phyloP scores from a whole-genome alignment of 2,329 filamentous ascomycete species.

The Blastomyces parvus region DNA sequence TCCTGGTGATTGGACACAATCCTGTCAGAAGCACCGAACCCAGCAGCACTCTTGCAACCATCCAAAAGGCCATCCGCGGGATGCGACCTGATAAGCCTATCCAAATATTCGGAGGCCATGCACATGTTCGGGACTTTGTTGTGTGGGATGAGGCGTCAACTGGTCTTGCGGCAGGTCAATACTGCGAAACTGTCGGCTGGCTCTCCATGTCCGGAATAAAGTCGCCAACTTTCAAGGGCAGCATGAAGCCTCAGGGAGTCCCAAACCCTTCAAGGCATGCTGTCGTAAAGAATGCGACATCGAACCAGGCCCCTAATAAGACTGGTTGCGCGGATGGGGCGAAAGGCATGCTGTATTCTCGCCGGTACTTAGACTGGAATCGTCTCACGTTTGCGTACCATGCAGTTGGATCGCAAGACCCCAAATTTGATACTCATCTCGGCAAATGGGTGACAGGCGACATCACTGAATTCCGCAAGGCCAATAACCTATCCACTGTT shows the following conservation, averaged over 20 bases:
- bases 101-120: conserved; percentile 57
- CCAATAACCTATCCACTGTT: conserved; percentile 47
- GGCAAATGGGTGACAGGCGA: conserved; percentile 41
- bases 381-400: conserved; percentile 57
- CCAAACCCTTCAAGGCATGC: conserved; percentile 36
- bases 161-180: conserved; percentile 54
- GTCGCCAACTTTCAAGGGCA: conserved; percentile 38
- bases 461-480: conserved; percentile 43
- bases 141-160: conserved; percentile 55
- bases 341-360: conserved; percentile 36
- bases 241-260: conserved; percentile 32
- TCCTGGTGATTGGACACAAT: conserved; percentile 56
- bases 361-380: conserved; percentile 61
- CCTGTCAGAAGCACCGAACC: conserved; percentile 40
- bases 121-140: conserved; percentile 55
- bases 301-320: not conserved
- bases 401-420: conserved; percentile 41
- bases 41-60: conserved; percentile 38
- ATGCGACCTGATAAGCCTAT: conserved; percentile 50
- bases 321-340: conserved; percentile 10
- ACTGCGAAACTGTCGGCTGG: conserved; percentile 61
- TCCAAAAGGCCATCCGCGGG: conserved; percentile 51
- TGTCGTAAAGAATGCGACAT: conserved; percentile 12
- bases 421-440: conserved; percentile 41
- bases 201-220: conserved; percentile 54